Base-by-base conservation (phyloP, 768 basidiomycete genomes). In the Mycena kentingensis region DNA sequence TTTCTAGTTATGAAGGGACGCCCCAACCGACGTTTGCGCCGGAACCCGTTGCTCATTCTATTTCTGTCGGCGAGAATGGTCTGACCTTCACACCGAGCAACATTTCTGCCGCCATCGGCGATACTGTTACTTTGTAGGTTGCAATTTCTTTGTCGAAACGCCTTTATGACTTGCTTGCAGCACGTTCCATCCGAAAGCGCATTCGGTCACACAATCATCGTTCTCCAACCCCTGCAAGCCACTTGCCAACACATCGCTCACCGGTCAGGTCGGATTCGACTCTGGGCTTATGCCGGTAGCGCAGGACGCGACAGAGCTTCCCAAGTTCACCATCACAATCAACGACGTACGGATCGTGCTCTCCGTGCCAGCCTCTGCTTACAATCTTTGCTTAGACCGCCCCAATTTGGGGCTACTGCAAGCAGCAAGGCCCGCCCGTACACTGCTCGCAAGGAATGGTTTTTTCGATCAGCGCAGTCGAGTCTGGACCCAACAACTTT, bases 371-470 rank as follows among this genome's bases (percentile, higher is more conserved):
- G 19, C 4, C 25, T 49, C 12, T 19, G 24, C 36, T 26, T 15
- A 49, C n/a, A 21, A 21, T 24, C 19, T 24, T 47, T 10, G 22
- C 7, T 13, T 41, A 61, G 60, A 61, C 60, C 6, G 53, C 55
- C 19, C 60, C 60, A 5, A 61, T 79, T 59, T 78, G 74, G 78
- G 72, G 68, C 4, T 77, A 70, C 66, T 78, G 78, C 57, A 65
- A 62, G 11, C 76, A 77, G 53, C 27, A 51, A 8, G 65, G 61
- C 46, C 79, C 50, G 3, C 46, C 51, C 22, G 43, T 39, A 8
- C 57, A 80, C 65, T 79, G 79, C 63, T 66, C 65, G 1, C 48
- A 64, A 25, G 77, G 78, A 46, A 80, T 80, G 79, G 78, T 80
- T 47, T 78, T 78, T 62, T 59, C 75, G 12, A 69, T 69, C 51